Conservation (phyloP, 1,284 basidiomycete species). For the Coriolopsis trogii region DNA sequence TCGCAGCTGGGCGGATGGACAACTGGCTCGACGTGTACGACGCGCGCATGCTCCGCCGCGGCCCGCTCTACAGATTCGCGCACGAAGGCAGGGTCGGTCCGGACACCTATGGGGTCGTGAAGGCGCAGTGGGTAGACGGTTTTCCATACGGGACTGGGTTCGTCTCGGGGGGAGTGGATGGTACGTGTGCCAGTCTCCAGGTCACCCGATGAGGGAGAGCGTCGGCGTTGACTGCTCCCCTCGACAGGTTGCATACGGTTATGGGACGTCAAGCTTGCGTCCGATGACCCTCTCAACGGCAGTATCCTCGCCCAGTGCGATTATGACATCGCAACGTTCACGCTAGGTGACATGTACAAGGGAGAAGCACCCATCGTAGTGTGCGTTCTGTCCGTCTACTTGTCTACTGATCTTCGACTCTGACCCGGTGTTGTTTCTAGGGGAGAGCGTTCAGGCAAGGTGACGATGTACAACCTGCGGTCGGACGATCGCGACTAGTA, state of each 20-base stretch:
- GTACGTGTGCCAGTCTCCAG: too few relatives aligned
- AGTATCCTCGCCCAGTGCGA: conserved; percentile 50
- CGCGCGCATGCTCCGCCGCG: conserved; percentile 49
- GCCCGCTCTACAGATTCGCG: conserved; percentile 48
- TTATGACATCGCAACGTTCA: conserved; percentile 62
- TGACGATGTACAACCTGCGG: conserved; percentile 16
- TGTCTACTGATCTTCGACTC: background rate
- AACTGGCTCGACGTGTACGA: conserved; percentile 67
- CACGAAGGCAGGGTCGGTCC: conserved; percentile 43
- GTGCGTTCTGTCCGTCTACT: conserved; percentile 43
- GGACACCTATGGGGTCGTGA: conserved; percentile 53
- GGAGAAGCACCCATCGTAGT: conserved; percentile 61
- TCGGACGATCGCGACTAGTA: background rate
- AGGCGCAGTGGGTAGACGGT: conserved; percentile 58
- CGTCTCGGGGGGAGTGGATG: conserved; percentile 66
- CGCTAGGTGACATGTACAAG: conserved; percentile 53
- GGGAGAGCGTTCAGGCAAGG: conserved; percentile 27
- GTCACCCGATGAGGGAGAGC: too few relatives aligned
- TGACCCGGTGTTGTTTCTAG: conserved; percentile 4
- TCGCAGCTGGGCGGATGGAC: conserved; percentile 63
- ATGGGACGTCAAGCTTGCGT: conserved; percentile 58
- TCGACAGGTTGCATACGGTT: conserved; percentile 62
- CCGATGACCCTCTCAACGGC: conserved; percentile 45
- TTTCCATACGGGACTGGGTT: conserved; percentile 47
- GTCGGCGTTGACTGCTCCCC: too few relatives aligned